These are phyloP conservation scores for Rhododendron ferrugineum DNA, from an alignment of 148 eudicot species.

Conservation along the genomic window DNA sequence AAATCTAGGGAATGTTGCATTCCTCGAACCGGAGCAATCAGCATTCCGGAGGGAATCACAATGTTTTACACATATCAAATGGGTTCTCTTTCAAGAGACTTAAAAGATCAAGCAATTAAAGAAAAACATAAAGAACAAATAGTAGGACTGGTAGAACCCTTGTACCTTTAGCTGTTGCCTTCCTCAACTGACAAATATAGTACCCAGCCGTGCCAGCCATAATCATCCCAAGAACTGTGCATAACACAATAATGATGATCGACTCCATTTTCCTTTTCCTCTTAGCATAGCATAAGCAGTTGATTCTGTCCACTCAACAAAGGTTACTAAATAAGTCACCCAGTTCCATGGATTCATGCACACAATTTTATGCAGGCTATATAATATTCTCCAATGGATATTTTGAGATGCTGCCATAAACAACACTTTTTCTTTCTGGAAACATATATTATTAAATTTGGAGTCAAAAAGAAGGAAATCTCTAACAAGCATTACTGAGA, in stretches of 20 bases:
- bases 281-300: slow-evolving; percentile 11
- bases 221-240: slow-evolving; percentile 19
- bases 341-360: not conserved
- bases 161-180: slow-evolving; percentile 19
- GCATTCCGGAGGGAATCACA: not conserved
- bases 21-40: not conserved
- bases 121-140: not conserved
- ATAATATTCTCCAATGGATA: not conserved
- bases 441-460: not conserved
- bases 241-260: slow-evolving; percentile 2
- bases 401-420: not conserved
- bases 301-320: slow-evolving; percentile 13
- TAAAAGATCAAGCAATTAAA: not conserved
- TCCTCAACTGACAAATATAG: slow-evolving; percentile 16
- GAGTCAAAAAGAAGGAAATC: not conserved
- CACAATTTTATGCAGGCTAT: not conserved
- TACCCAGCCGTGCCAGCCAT: slow-evolving; percentile 13
- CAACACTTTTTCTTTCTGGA: not conserved
- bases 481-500: not conserved
- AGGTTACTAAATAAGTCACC: not conserved
- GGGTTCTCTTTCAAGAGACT: not conserved
- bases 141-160: not conserved
- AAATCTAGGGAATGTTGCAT: not conserved
- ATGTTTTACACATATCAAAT: not conserved
- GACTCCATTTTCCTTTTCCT: not conserved